These are phyloP conservation scores for Pichia sp. DNA, from an alignment of 1,139 yeast species.

Conservation along the genomic window DNA sequence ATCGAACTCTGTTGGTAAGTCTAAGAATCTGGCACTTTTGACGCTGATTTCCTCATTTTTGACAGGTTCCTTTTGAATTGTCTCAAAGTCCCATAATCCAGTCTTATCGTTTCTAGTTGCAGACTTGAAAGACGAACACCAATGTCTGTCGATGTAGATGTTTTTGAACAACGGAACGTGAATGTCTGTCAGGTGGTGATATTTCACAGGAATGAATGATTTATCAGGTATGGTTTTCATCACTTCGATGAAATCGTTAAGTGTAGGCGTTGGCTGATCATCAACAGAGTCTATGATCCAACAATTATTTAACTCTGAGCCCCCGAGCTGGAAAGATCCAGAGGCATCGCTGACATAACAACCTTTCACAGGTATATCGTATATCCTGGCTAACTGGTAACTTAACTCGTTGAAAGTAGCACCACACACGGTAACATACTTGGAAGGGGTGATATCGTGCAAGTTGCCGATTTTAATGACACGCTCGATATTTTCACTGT, in stretches of 20 bases:
- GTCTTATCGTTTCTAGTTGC: slow-evolving; percentile 76
- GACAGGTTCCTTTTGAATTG: slow-evolving; percentile 57
- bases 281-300: slow-evolving; percentile 80
- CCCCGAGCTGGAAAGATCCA: slow-evolving; percentile 68
- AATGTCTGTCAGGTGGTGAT: slow-evolving; percentile 76
- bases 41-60: slow-evolving; percentile 41
- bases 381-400: slow-evolving; percentile 83
- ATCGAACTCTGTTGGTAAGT: slow-evolving; percentile 57
- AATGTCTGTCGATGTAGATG: slow-evolving; percentile 75
- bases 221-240: slow-evolving; percentile 77
- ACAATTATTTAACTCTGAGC: slow-evolving; percentile 52
- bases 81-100: slow-evolving; percentile 83
- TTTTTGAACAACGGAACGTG: slow-evolving; percentile 67
- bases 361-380: slow-evolving; percentile 79
- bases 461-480: slow-evolving; percentile 64
- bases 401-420: slow-evolving; percentile 82
- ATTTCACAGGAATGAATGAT: slow-evolving; percentile 64
- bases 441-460: slow-evolving; percentile 76
- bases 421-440: slow-evolving; percentile 80
- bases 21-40: slow-evolving; percentile 66
- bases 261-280: slow-evolving; percentile 65
- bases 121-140: slow-evolving; percentile 68
- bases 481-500: slow-evolving; percentile 57
- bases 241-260: slow-evolving; percentile 73
- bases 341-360: slow-evolving; percentile 76